A percentile compares a stretch with the other conserved stretches of the same genome.
Conservation (phyloP, 2,329 filamentous ascomycete species). For the Cladosporium sp. region DNA sequence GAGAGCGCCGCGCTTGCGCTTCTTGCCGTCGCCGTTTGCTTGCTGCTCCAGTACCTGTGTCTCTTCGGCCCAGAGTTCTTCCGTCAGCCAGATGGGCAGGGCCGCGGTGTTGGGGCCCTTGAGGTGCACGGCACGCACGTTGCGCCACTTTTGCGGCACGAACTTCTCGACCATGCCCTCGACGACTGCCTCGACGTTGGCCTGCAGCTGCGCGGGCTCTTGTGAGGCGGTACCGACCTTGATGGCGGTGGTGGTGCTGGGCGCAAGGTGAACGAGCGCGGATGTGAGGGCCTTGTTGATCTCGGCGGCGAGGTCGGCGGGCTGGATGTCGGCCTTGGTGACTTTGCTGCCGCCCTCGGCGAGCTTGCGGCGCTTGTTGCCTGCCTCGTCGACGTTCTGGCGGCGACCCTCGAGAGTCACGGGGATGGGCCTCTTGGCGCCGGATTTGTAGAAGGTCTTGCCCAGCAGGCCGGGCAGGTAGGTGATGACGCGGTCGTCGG, state of each 20-base stretch:
- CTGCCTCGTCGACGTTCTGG: constrained; percentile 46
- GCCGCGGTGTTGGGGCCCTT: constrained; percentile 86
- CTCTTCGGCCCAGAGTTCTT: constrained; percentile 83
- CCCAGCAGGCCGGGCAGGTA: constrained; percentile 73
- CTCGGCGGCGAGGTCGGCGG: constrained; percentile 69
- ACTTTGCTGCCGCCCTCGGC: constrained; percentile 34
- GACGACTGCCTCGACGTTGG: constrained; percentile 72
- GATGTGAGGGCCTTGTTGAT: constrained; percentile 70
- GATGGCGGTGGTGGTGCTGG: constrained; percentile 74
- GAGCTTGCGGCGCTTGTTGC: constrained; percentile 42
- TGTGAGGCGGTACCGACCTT: constrained; percentile 73
- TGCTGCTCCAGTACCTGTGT: constrained; percentile 54
- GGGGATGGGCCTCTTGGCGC: constrained; percentile 79
- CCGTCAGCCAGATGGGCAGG: constrained; percentile 89
- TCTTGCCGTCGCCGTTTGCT: constrained; percentile 25
- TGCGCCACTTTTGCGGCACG: constrained; percentile 81
- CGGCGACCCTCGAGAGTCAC: constrained; percentile 61
- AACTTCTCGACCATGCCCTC: constrained; percentile 68
- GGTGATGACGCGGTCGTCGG: constrained; percentile 76
- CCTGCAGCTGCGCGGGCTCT: constrained; percentile 68
- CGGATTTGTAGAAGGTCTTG: constrained; percentile 86
- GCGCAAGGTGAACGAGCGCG: constrained; percentile 75
- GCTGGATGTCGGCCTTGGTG: constrained; percentile 47
- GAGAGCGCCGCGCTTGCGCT: constrained; percentile 30
- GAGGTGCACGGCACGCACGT: constrained; percentile 78